Conservation (phyloP, 1,284 basidiomycete species). For the Ganoderma sinense region DNA sequence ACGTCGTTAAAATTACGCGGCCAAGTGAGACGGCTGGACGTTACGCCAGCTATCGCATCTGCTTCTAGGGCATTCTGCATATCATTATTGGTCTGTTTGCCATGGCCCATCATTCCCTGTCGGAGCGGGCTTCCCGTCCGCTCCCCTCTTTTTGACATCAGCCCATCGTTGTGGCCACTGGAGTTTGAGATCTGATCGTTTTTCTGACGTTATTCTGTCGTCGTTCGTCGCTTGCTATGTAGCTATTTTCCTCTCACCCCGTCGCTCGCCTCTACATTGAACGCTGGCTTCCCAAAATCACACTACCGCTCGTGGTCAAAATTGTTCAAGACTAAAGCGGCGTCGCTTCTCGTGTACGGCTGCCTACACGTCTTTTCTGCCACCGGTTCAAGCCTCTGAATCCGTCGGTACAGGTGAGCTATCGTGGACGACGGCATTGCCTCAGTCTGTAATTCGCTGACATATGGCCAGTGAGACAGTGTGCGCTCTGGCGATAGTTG, state of each 20-base stretch:
- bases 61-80: conserved; percentile 58
- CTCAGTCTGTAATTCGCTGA: not conserved
- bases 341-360: not conserved
- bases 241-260: conserved; percentile 23
- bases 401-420: not conserved
- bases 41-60: conserved; percentile 93
- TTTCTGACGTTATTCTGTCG: conserved; percentile 9
- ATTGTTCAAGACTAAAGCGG: not conserved
- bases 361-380: not conserved
- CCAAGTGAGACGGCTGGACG: conserved; percentile 97
- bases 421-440: not conserved
- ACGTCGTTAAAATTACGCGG: conserved; percentile 98
- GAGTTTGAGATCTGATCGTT: conserved; percentile 1
- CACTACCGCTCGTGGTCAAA: conserved; percentile 10
- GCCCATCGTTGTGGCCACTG: not conserved
- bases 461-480: not conserved
- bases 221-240: conserved; percentile 25
- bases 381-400: not conserved
- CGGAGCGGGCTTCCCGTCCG: no score
- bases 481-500: not conserved
- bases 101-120: conserved; percentile 9
- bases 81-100: conserved; percentile 23
- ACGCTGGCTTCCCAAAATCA: conserved; percentile 8
- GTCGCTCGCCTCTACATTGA: conserved; percentile 23
- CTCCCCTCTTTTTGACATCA: not conserved